Base-by-base conservation (phyloP, 805 yeast species). In the Kodamaea kakaduensis region DNA sequence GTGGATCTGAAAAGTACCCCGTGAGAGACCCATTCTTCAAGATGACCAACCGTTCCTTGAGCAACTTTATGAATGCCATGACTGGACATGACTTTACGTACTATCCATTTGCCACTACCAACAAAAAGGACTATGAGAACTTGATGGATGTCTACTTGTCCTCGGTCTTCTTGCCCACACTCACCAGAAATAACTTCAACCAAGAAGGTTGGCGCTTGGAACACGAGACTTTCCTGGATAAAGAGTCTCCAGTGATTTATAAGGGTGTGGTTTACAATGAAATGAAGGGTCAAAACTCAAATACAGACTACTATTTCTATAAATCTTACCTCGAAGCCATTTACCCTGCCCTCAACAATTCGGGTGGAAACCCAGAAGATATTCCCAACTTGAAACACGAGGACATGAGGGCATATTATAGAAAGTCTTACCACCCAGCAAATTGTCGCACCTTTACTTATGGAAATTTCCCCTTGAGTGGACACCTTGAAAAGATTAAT, bases 191-290 rank as follows among this genome's bases (percentile, higher is more conserved):
- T 38, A 97, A 93, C 58, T 93, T 93, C 54, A 71, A 71, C 43
- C 98, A 93, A 64, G 98, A 93, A 62, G 98, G 98, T 23, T 93
- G 98, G 98, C 78, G 98, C 54, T 64, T 93, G 25, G 98, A 93
- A 58, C 77, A 86, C 46, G 74, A 73, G 35, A 71, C 68, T 35
- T 59, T 78, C 5, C 58, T 69, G 5, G 88, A 89, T 52, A 62
- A 65, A 10, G 40, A 48, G 0, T 70, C 85, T 9, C 84, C 86
- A 1, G 53, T 93, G 26, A 67, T 66, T 3, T 86, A 87, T 59
- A 93, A 93, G 59, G 98, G 98, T 30, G 98, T 93, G 21, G 98
- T 93, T 2, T 93, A 84, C 57, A 93, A 93, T 55, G 98, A 93
- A 62, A 93, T 93, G 98, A 93, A 93, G 60, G 98, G 98, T 6